Evolutionary conservation across 257 asterid genomes (phyloP), one percentile per base, ranked within the genome.

Genomic region (Solanum lycopersicoides): DNA sequence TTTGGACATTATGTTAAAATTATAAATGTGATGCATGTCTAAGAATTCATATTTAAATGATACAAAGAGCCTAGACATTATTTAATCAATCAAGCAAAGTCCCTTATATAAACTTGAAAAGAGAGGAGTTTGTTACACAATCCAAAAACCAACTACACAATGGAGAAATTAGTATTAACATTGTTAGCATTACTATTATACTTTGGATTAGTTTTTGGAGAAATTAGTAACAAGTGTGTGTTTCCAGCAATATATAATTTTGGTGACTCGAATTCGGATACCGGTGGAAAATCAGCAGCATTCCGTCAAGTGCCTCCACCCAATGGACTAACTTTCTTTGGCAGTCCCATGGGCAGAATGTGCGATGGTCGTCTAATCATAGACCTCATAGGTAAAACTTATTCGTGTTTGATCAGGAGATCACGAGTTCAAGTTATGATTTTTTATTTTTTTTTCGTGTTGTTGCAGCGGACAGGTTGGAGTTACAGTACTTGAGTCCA

Each of bases 251-350:
- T 90, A 47, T 88, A 32, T 89, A 90, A 87, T 72, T 90, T 90
- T 13, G 92, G 90, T 4, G 92, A 90, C 86, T 90, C 92, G 35
- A 90, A 90, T 44, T 90, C 92, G 5, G 92, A 90, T 74, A 91
- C 93, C 1, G 93, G 94, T 13, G 93, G 92, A 6, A 85, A 85
- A 25, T 89, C 90, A 1, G 92, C 93, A 6, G 90, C 90, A 4
- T 15, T 89, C 7, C 73, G 30, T 12, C 88, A 45, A 63, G 89
- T 65, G 89, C 90, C 18, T 18, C 86, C 84, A 20, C 92, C 94
- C 7, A 89, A 92, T 39, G 93, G 92, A 0, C 89, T 88, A n/a
- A 91, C 93, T 1, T 92, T 87, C 89, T 92, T 92, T 15, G 66
- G 74, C 10, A 84, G n/a, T 39, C 92, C 93, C 11, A 87, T 89